Conservation (phyloP, 2,329 filamentous ascomycete species). For the Cercospora zeina region DNA sequence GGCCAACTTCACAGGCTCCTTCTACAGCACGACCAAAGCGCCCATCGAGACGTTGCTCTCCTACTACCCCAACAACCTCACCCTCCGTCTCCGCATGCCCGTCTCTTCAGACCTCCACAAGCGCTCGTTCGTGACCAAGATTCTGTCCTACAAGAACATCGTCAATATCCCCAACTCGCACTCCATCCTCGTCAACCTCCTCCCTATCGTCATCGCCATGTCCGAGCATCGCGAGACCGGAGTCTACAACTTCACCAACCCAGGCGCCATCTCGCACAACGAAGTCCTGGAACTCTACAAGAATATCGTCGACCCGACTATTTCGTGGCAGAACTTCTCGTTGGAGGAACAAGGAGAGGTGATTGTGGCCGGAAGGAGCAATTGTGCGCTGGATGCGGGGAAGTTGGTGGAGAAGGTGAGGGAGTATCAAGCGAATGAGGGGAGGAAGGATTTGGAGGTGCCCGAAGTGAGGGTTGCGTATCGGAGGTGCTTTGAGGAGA, state of each 20-base stretch:
- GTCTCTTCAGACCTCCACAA: conserved; percentile 66
- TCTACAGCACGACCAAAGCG: conserved; percentile 67
- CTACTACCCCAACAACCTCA: conserved; percentile 63
- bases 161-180: conserved; percentile 70
- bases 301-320: conserved; percentile 61
- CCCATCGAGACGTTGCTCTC: conserved; percentile 66
- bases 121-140: conserved; percentile 70
- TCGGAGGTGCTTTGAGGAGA: conserved; percentile 61
- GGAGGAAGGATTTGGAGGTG: conserved; percentile 50
- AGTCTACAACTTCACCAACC: conserved; percentile 70
- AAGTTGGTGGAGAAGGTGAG: conserved; percentile 62
- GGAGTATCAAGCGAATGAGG: conserved; percentile 49
- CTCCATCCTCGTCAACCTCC: conserved; percentile 64
- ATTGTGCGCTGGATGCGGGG: conserved; percentile 62
- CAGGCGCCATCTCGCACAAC: conserved; percentile 69
- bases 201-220: conserved; percentile 61
- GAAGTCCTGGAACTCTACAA: conserved; percentile 65
- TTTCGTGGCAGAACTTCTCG: conserved; percentile 66
- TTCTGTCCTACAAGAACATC: conserved; percentile 63
- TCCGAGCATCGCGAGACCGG: conserved; percentile 63
- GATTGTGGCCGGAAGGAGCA: conserved; percentile 66
- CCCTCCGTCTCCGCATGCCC: conserved; percentile 68
- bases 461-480: conserved; percentile 65
- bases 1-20: conserved; percentile 66
- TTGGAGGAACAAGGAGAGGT: conserved; percentile 67